A percentile compares a stretch with the other conserved stretches of the same genome.
Evolutionary conservation across 768 basidiomycete genomes (phyloP).

Genomic region (Saitozyma podzolica): DNA sequence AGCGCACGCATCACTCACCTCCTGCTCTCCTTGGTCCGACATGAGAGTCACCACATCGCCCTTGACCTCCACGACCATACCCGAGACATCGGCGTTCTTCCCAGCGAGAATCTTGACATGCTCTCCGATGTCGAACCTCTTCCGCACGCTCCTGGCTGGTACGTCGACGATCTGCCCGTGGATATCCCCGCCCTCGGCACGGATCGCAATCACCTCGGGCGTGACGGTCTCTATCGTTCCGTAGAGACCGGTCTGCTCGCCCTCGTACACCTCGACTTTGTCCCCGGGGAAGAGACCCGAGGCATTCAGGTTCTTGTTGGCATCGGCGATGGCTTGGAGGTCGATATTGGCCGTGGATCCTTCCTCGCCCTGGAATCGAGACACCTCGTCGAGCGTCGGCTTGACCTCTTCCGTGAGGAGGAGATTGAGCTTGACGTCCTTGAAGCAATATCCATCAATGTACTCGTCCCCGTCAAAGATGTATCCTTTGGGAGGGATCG

Average conservation of each 20-base stretch:
- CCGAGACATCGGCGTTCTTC: slow-evolving; percentile 90
- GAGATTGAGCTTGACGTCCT: slow-evolving; percentile 70
- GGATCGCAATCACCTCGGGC: slow-evolving; percentile 81
- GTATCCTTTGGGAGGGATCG: slow-evolving; percentile 58
- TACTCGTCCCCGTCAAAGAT: slow-evolving; percentile 93
- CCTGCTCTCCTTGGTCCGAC: slow-evolving; percentile 96
- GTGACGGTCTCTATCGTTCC: slow-evolving; percentile 88
- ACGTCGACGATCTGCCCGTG: slow-evolving; percentile 55
- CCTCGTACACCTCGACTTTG: slow-evolving; percentile 95
- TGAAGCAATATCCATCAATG: slow-evolving; percentile 92
- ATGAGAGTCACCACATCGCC: slow-evolving; percentile 85
- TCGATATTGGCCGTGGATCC: slow-evolving; percentile 67
- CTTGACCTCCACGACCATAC: slow-evolving; percentile 86
- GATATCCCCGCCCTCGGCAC: slow-evolving; percentile 65
- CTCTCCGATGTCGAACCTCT: slow-evolving; percentile 93
- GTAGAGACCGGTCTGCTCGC: slow-evolving; percentile 88
- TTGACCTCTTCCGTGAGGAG: slow-evolving; percentile 75
- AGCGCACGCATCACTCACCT: slow-evolving; percentile 59
- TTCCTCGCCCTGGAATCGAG: slow-evolving; percentile 75
- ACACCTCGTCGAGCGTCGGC: slow-evolving; percentile 95
- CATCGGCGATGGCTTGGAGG: slow-evolving; percentile 86
- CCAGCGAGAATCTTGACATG: slow-evolving; percentile 98
- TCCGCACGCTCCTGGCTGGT: slow-evolving; percentile 77
- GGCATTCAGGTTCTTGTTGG: slow-evolving; percentile 85
- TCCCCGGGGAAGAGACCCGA: slow-evolving; percentile 96